Evolutionary conservation across 495 filamentous ascomycete genomes (phyloP).

Genomic region (Alectoria sarmentosa): DNA sequence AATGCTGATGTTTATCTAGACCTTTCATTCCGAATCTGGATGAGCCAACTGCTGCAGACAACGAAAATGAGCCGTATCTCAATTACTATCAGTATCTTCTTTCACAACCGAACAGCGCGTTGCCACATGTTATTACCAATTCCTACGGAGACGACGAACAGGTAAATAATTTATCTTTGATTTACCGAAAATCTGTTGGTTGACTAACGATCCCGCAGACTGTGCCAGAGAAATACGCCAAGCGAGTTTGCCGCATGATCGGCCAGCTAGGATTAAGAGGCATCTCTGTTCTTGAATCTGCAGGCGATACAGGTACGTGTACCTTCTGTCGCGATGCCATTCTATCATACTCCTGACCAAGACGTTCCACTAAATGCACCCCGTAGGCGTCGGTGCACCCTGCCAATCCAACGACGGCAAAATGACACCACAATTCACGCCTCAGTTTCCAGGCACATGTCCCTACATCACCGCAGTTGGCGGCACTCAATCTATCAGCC

Average conservation of each 20-base stretch:
- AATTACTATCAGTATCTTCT: constrained; percentile 69
- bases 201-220: constrained; percentile 38
- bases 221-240: constrained; percentile 52
- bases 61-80: constrained; percentile 76
- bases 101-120: constrained; percentile 47
- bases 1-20: constrained; percentile 19
- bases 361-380: not conserved
- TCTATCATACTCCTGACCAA: not conserved
- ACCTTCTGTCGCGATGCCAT: not conserved
- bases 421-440: constrained; percentile 51
- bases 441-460: constrained; percentile 57
- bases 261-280: constrained; percentile 59
- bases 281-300: constrained; percentile 53
- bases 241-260: constrained; percentile 48
- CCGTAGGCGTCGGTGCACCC: constrained; percentile 46
- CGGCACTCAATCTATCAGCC: constrained; percentile 46
- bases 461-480: constrained; percentile 62
- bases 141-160: constrained; percentile 66
- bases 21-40: constrained; percentile 53
- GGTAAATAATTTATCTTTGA: constrained; percentile 5
- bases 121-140: constrained; percentile 68
- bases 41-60: constrained; percentile 40
- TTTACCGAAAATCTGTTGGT: not conserved
- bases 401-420: constrained; percentile 55
- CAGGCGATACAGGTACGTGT: constrained; percentile 51